Base-by-base conservation (phyloP, 768 basidiomycete genomes). In the Ramaria sp. region DNA sequence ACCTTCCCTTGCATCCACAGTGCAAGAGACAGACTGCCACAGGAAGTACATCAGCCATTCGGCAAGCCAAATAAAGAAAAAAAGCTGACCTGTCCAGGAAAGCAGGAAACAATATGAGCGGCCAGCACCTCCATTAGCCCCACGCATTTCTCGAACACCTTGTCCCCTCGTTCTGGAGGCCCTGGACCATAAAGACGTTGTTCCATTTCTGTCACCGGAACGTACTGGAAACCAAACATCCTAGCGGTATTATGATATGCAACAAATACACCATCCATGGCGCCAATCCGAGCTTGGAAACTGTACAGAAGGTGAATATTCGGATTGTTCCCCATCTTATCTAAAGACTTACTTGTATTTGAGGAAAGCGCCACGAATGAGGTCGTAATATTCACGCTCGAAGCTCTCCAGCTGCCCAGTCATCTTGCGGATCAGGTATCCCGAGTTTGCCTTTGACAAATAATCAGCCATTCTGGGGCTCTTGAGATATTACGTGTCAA, bases 221-320 rank as follows among this genome's bases (percentile, higher is more conserved):
- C 69, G 63, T 98, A 99, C 66, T 97, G 91, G 73, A 97, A 97
- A 0, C 95, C 95, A 61, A 92, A 92, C 48, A 96, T 78, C 16
- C 78, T 76, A 6, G 79, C 78, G 0, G 89, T 94, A 58, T 95
- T 96, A 63, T 91, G 88, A 63, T 88, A 90, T 20, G 89, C 83
- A 37, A 91, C 80, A 56, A 92, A 74, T 7, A 97, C 85, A 15
- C 95, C 95, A 63, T 96, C 93, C 95, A 98, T 98, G 63, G 85
- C 82, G 8, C 95, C 95, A 57, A 99, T 98, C 4, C 95, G 83
- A 1, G 79, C 94, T 74, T 99, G 95, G 71, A 98, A 85, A 59
- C 89, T 92, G 58, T 13, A 57, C n/a, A 39, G 1, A 28, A 34
- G 0, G 37, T 32, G 48, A 51, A 49, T 48, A 16, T 55, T 38